Conservation (phyloP, 2,329 filamentous ascomycete genomes). For the Fusarium sp. region DNA sequence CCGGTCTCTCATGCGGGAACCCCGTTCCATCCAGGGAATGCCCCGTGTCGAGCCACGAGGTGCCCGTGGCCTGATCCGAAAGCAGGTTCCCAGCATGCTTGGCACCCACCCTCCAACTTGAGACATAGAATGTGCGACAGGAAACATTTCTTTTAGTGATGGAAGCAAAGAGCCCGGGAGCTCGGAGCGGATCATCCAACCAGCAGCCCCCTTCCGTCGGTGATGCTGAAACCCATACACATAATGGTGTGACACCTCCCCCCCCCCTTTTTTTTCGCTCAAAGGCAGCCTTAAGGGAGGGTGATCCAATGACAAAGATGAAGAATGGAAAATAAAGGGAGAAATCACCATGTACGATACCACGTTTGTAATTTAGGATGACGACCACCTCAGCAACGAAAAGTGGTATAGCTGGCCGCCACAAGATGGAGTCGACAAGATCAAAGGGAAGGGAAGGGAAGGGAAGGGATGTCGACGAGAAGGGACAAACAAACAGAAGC, state of each 20-base stretch:
- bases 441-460: neutral
- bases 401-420: conserved; percentile 26
- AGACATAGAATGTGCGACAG: conserved; percentile 19
- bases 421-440: conserved; percentile 9
- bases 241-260: neutral
- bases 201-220: neutral
- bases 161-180: neutral
- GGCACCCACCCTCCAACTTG: conserved; percentile 56
- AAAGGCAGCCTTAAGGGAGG: neutral
- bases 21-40: conserved; percentile 89
- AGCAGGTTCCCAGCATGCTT: conserved; percentile 66
- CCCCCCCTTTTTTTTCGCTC: conserved; percentile 1
- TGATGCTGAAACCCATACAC: neutral
- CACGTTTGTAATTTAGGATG: conserved; percentile 43
- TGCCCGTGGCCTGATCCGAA: conserved; percentile 63
- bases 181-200: conserved; percentile 6
- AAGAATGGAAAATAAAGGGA: conserved; percentile 19
- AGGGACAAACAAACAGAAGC: neutral
- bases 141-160: neutral
- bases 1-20: conserved; percentile 89
- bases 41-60: conserved; percentile 71
- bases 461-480: conserved; percentile 2
- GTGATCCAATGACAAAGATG: conserved; percentile 7
- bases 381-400: conserved; percentile 15
- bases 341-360: conserved; percentile 42